Conservation (phyloP, 257 asterid species). For the Scutellaria baicalensis region DNA sequence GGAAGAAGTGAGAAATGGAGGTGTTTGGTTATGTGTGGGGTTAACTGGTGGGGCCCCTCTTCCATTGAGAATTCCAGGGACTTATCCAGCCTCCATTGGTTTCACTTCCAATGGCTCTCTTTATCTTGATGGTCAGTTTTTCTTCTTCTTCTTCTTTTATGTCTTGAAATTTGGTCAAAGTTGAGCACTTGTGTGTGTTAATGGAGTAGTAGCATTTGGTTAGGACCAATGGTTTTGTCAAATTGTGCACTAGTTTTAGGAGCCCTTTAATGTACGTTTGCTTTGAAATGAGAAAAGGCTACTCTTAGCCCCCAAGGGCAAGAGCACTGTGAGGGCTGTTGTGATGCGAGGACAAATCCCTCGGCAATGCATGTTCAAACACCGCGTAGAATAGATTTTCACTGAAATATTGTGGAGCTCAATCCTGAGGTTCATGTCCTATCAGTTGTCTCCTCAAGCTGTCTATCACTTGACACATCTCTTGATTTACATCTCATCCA, state of each 20-base stretch:
- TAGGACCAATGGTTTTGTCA: constrained; percentile 4
- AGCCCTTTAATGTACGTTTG: not conserved
- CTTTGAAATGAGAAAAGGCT: not conserved
- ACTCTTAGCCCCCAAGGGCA: no score
- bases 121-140: constrained; percentile 60
- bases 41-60: constrained; percentile 45
- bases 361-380: no score
- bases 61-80: constrained; percentile 60
- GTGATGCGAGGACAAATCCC: no score
- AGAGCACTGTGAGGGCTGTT: no score
- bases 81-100: constrained; percentile 62
- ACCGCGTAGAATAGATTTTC: no score
- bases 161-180: not conserved
- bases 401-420: no score
- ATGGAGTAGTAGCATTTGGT: not conserved
- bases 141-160: not conserved
- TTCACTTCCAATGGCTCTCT: constrained; percentile 76
- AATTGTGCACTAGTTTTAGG: not conserved
- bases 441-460: no score
- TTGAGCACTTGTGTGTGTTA: not conserved
- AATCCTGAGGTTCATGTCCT: no score
- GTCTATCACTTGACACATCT: no score
- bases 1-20: constrained; percentile 33
- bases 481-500: no score
- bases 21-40: constrained; percentile 39